phyloP scores from a whole-genome alignment of 305 asterid species.

The Solanum hybrid region DNA sequence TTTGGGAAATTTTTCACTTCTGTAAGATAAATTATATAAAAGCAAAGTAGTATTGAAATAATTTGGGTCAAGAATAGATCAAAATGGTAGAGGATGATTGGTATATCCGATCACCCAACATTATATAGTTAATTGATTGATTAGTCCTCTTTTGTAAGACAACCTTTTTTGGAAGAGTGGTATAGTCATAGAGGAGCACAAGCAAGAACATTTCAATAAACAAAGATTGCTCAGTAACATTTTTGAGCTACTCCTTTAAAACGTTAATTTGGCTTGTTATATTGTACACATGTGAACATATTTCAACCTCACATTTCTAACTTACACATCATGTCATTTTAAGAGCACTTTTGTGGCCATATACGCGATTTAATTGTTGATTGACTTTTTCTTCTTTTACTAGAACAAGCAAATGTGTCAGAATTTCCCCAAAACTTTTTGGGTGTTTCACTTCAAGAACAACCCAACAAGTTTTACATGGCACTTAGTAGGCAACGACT shows the following conservation, averaged over 20 bases:
- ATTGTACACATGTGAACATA: background rate
- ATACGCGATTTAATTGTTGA: background rate
- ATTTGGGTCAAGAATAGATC: background rate
- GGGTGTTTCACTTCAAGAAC: slow-evolving; percentile 82
- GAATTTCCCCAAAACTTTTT: slow-evolving; percentile 77
- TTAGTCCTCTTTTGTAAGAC: background rate
- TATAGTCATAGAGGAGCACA: background rate
- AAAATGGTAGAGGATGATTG: background rate
- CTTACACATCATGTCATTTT: background rate
- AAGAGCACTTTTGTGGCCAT: background rate
- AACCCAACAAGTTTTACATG: slow-evolving; percentile 53
- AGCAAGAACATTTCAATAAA: background rate
- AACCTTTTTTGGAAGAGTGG: background rate
- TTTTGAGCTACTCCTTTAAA: background rate
- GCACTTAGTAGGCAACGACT: slow-evolving; percentile 71
- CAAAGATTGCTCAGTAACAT: background rate
- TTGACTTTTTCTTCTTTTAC: background rate
- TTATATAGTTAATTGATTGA: background rate
- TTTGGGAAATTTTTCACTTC: background rate
- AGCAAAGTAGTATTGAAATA: background rate
- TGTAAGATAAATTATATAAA: background rate
- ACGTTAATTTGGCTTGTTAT: background rate
- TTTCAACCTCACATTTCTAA: background rate
- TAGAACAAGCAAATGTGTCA: slow-evolving; percentile 12
- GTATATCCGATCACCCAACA: background rate